Evolutionary conservation across 2,329 filamentous ascomycete species (phyloP), one percentile per base, ranked within the genome.

Genomic region (Pseudogymnoascus sp.): DNA sequence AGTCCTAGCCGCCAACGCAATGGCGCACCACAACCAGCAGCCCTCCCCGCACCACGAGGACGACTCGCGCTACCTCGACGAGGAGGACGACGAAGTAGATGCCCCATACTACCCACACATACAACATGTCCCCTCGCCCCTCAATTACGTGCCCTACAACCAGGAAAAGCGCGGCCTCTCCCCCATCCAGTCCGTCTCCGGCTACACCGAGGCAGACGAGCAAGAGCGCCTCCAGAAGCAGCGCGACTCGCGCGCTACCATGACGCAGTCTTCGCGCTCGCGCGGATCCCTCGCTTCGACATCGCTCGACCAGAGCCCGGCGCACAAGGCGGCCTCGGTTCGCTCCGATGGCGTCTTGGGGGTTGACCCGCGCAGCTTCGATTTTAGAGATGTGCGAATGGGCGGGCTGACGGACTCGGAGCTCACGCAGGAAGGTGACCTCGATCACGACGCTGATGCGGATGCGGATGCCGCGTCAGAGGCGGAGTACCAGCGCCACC

Each of bases 131-230:
- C 85, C 85, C 1, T 82, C 84, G 2, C 85, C 84, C 15, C 75
- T 87, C 29, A 84, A 83, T 67, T 89, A 88, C 68, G 80, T 87
- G n/a, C 84, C 88, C 1, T 88, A 90, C 66, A 83, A 87, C 69
- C 82, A 85, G 10, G 85, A 88, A 68, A 82, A 85, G 61, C 88
- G 90, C 44, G 88, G 87, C 10, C 77, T 96, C 59, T 97, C 93
- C 72, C 93, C 93, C 0, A 93, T 96, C 65, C 93, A 95, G 68
- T 97, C 93, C 70, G 90, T 96, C 15, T 93, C 91, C 10, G 95
- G 93, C 66, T 93, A 92, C 70, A 88, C 85, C 3, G 87, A 92
- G 70, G 85, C 86, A 56, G 85, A 85, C 62, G 87, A 80, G 69
- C 82, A 87, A 65, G 77, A 78, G 33, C 29, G 53, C 1, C 53